Percentiles rank a stretch among this genome's conserved stretches.
Conservation (phyloP, 805 yeast genomes). For the Yarrowia alimentaria region DNA sequence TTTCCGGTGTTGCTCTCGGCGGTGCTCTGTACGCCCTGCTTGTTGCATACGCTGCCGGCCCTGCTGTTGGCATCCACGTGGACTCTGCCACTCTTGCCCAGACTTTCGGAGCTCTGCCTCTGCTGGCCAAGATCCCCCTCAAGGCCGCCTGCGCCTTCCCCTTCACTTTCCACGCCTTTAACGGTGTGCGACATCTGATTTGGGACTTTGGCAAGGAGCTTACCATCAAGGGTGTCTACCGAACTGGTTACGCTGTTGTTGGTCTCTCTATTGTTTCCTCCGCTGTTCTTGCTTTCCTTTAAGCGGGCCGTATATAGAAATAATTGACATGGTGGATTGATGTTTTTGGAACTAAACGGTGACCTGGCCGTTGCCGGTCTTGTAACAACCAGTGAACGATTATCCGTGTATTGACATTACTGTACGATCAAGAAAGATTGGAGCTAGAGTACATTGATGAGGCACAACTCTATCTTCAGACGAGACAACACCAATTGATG, state of each 20-base stretch:
- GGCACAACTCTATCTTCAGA: too few species aligned
- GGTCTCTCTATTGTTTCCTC: slow-evolving; percentile 61
- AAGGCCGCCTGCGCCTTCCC: slow-evolving; percentile 77
- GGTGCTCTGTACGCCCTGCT: slow-evolving; percentile 76
- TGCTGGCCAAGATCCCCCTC: slow-evolving; percentile 55
- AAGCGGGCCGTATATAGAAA: slow-evolving; percentile 29
- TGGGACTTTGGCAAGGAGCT: slow-evolving; percentile 90
- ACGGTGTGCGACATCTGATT: slow-evolving; percentile 87
- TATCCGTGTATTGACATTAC: too few species aligned
- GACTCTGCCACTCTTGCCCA: slow-evolving; percentile 55
- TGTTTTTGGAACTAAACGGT: neutral
- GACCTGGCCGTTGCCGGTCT: neutral
- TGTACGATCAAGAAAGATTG: too few species aligned
- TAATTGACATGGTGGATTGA: slow-evolving; percentile 16
- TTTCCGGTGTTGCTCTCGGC: slow-evolving; percentile 82
- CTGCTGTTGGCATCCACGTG: slow-evolving; percentile 56
- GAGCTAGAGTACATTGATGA: too few species aligned
- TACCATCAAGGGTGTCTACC: slow-evolving; percentile 81
- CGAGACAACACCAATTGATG: too few species aligned
- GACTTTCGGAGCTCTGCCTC: slow-evolving; percentile 62
- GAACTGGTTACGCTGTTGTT: slow-evolving; percentile 83
- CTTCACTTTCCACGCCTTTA: slow-evolving; percentile 79
- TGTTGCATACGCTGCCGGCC: slow-evolving; percentile 67
- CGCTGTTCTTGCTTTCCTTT: slow-evolving; percentile 44
- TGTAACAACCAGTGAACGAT: too few species aligned